Conservation (phyloP, 345 rosid genomes). For the Dipteronia sinensis region DNA sequence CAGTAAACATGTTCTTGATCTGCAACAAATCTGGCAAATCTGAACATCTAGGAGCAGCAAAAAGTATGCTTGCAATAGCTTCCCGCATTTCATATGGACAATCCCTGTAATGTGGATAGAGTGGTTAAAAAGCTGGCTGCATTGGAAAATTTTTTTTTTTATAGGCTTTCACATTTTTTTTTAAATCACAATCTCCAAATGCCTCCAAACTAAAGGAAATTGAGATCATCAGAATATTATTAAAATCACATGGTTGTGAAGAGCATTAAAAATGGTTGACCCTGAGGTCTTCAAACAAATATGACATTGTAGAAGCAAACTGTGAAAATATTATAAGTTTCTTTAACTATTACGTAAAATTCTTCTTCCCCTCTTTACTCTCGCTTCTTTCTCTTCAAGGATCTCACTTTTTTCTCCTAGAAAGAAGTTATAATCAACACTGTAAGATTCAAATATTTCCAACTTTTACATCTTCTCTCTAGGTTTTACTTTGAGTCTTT, state of each 20-base stretch:
- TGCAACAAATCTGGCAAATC: conserved; percentile 88
- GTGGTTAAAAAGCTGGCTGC: not conserved
- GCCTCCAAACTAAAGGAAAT: not conserved
- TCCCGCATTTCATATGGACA: conserved; percentile 89
- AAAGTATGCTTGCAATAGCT: conserved; percentile 87
- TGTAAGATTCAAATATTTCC: not conserved
- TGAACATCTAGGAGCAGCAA: conserved; percentile 96
- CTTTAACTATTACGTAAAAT: not conserved
- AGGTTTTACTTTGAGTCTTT: not conserved
- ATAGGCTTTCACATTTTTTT: not conserved
- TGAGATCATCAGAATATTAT: not conserved
- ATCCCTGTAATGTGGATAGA: conserved; percentile 51
- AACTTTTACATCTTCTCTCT: not conserved
- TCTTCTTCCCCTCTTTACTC: not conserved
- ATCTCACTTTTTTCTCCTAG: not conserved
- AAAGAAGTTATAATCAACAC: not conserved
- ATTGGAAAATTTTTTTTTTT: not conserved
- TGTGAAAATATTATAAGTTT: not conserved
- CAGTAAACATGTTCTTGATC: conserved; percentile 71
- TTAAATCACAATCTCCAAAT: not conserved
- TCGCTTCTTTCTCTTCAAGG: not conserved
- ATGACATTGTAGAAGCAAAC: not conserved
- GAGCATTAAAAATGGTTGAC: not conserved
- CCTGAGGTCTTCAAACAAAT: not conserved
- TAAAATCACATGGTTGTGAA: not conserved